Evolutionary conservation across 108 stramenopile species (phyloP).

Genomic region (Cyclotella baltica): DNA sequence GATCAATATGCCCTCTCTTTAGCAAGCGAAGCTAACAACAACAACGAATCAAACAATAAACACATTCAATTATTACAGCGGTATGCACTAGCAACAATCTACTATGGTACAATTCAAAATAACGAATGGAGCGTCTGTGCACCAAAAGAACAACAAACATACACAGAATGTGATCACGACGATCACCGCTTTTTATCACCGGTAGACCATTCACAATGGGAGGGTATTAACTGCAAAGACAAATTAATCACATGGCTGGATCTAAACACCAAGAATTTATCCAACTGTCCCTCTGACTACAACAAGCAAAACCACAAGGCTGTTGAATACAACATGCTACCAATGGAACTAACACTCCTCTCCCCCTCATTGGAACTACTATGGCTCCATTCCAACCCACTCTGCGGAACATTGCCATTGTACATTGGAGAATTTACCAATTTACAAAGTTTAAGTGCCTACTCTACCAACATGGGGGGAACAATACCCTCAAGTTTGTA

Average conservation of each 20-base stretch:
- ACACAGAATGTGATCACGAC: slow-evolving; percentile 8
- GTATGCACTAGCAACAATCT: slow-evolving; percentile 63
- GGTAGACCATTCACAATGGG: slow-evolving; percentile 26
- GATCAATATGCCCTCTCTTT: slow-evolving; percentile 12
- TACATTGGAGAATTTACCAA: slow-evolving; percentile 43
- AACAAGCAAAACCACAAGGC: not conserved
- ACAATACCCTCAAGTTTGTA: slow-evolving; percentile 32
- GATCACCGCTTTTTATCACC: slow-evolving; percentile 33
- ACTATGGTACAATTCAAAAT: slow-evolving; percentile 38
- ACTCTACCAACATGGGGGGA: slow-evolving; percentile 30
- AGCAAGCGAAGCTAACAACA: not conserved
- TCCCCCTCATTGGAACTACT: slow-evolving; percentile 41
- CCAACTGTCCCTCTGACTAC: not conserved
- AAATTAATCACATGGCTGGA: slow-evolving; percentile 37
- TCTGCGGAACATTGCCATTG: slow-evolving; percentile 31
- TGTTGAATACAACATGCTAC: slow-evolving; percentile 11
- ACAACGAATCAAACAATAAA: not conserved
- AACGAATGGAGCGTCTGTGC: slow-evolving; percentile 52
- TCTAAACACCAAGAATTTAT: slow-evolving; percentile 16
- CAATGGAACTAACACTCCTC: slow-evolving; percentile 36
- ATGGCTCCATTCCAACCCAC: slow-evolving; percentile 36
- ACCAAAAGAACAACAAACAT: not conserved
- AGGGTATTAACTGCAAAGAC: slow-evolving; percentile 38
- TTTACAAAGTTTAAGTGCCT: slow-evolving; percentile 20
- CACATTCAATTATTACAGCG: slow-evolving; percentile 41